Evolutionary conservation across 371 early-diverging fungal genomes (phyloP).

Genomic region (Mucor velutinosus): DNA sequence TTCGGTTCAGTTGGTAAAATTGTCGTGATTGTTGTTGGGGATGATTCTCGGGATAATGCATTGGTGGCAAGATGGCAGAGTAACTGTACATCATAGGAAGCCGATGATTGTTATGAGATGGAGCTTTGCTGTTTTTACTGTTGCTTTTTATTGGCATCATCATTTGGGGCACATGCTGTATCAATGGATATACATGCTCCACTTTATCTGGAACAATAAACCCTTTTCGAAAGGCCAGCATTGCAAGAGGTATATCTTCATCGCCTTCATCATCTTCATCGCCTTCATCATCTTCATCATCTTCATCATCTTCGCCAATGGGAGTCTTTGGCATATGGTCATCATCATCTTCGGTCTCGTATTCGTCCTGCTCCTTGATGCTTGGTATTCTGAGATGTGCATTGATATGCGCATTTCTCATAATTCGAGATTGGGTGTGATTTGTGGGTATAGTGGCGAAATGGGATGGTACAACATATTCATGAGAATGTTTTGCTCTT

Average conservation of each 20-base stretch:
- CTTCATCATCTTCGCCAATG: neutral
- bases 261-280: constrained; percentile 10
- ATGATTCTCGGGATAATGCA: neutral
- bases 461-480: neutral
- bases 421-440: neutral
- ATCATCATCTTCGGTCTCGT: neutral
- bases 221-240: constrained; percentile 2
- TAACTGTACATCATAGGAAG: neutral
- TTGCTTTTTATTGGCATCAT: neutral
- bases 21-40: neutral
- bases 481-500: neutral
- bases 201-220: neutral
- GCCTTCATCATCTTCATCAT: neutral
- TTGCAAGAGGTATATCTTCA: constrained; percentile 9
- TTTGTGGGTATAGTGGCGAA: constrained; percentile 1
- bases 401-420: neutral
- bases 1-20: neutral
- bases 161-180: neutral
- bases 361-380: neutral
- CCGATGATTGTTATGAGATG: neutral
- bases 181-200: neutral
- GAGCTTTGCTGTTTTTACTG: neutral
- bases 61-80: neutral
- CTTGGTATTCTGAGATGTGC: neutral
- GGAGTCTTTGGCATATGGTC: neutral